phyloP scores from a whole-genome alignment of 306 rosid genomes.

The Quercus mongolica region DNA sequence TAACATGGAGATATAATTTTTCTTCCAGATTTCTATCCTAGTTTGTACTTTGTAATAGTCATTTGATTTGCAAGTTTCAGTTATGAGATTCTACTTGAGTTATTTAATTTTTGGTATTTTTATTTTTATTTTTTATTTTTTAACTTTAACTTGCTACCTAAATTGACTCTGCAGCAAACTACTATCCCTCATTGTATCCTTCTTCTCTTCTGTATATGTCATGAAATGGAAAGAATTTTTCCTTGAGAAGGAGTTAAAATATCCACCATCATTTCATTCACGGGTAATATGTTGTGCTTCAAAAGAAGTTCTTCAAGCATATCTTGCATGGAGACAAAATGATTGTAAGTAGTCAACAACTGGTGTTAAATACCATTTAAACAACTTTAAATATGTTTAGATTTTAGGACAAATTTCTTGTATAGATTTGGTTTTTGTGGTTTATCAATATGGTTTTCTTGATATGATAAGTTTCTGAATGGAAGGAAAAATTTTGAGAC shows the following conservation, averaged over 20 bases:
- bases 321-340: constrained; percentile 80
- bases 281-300: constrained; percentile 58
- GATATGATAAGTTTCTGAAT: neutral
- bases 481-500: neutral
- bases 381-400: neutral
- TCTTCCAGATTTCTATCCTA: neutral
- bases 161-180: constrained; percentile 53
- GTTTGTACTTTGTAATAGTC: neutral
- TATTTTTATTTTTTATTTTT: neutral
- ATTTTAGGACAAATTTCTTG: neutral
- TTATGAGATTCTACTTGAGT: neutral
- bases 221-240: constrained; percentile 65
- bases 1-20: neutral
- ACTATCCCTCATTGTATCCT: constrained; percentile 59
- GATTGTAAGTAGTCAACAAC: constrained; percentile 37
- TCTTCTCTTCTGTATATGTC: constrained; percentile 59
- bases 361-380: neutral
- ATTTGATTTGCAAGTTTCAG: neutral
- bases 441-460: neutral
- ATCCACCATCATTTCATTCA: constrained; percentile 63
- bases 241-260: constrained; percentile 44
- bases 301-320: constrained; percentile 65
- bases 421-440: neutral
- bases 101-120: neutral
- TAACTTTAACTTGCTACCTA: constrained; percentile 1